phyloP scores from a whole-genome alignment of 192 early-diverging fungal species.

The Gamsiella multidivaricata region DNA sequence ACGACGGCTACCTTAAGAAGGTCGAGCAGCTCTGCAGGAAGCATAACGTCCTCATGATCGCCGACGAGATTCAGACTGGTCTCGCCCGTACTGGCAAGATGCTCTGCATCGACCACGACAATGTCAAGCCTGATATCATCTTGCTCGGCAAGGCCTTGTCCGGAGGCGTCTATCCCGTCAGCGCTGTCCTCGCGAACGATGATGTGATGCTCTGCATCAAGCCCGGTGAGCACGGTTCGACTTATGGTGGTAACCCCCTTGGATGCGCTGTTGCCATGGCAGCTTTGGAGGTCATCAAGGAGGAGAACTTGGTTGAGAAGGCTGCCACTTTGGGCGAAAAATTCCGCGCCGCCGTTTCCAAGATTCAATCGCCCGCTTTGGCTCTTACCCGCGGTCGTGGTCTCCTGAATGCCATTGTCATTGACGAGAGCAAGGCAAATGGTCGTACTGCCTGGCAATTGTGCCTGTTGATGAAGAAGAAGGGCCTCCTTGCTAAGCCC shows the following conservation, averaged over 20 bases:
- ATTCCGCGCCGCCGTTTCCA: constrained; percentile 82
- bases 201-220: constrained; percentile 85
- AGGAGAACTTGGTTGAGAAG: constrained; percentile 90
- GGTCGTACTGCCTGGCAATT: constrained; percentile 97
- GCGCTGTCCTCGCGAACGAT: constrained; percentile 87
- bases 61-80: constrained; percentile 99
- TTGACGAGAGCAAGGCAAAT: constrained; percentile 82
- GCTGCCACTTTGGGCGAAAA: constrained; percentile 81
- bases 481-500: constrained; percentile 96
- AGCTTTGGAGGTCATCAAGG: constrained; percentile 93
- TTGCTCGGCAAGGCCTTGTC: constrained; percentile 98
- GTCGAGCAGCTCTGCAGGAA: constrained; percentile 94
- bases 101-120: constrained; percentile 94
- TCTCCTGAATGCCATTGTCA: constrained; percentile 95
- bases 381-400: constrained; percentile 90
- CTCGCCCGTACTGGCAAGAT: constrained; percentile 94
- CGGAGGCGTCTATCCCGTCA: constrained; percentile 97
- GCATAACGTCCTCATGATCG: constrained; percentile 97
- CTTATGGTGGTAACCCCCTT: constrained; percentile 97
- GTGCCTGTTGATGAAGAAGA: constrained; percentile 91
- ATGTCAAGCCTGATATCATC: constrained; percentile 91
- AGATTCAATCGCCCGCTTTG: constrained; percentile 84
- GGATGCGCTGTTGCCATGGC: constrained; percentile 95
- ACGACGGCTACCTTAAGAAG: constrained; percentile 89
- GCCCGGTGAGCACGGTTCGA: constrained; percentile 96